A percentile compares a stretch with the other conserved stretches of the same genome.
These are phyloP conservation scores for Aureobasidium lini DNA, from an alignment of 2,329 filamentous ascomycete species.

Conservation along the genomic window DNA sequence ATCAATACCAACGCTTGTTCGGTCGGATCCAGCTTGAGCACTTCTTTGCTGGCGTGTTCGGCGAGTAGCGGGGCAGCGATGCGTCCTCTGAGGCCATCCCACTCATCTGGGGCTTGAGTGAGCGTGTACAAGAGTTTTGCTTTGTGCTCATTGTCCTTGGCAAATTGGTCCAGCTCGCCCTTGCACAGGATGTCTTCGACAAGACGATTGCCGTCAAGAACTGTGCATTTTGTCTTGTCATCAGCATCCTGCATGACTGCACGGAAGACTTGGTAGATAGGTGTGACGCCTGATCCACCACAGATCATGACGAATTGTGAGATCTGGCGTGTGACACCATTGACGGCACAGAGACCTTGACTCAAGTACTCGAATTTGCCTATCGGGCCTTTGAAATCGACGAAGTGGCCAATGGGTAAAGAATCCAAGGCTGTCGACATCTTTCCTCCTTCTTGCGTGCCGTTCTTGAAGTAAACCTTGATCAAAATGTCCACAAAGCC, in stretches of 20 bases:
- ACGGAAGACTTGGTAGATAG: constrained; percentile 75
- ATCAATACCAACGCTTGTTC: constrained; percentile 59
- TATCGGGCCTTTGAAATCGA: constrained; percentile 83
- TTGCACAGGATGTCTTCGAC: constrained; percentile 78
- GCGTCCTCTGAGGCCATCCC: constrained; percentile 61
- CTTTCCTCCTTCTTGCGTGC: constrained; percentile 56
- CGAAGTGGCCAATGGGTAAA: constrained; percentile 61
- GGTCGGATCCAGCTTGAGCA: constrained; percentile 26
- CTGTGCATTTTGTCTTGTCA: constrained; percentile 60
- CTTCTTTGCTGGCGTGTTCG: constrained; percentile 42
- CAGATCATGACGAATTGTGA: constrained; percentile 77
- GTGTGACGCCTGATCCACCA: constrained; percentile 85
- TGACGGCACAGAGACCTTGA: constrained; percentile 55
- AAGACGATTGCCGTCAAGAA: constrained; percentile 70
- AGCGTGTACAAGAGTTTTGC: constrained; percentile 64
- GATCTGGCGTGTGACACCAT: constrained; percentile 49
- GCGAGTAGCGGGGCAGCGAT: constrained; percentile 57
- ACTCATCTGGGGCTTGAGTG: constrained; percentile 54
- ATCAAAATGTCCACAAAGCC: constrained; percentile 69
- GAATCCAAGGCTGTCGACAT: constrained; percentile 76
- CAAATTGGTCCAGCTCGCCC: constrained; percentile 61
- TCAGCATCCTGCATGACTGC: constrained; percentile 59
- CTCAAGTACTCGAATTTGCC: constrained; percentile 79
- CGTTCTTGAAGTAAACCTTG: constrained; percentile 68
- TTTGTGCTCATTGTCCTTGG: constrained; percentile 44